phyloP scores from a whole-genome alignment of 2,329 filamentous ascomycete species.

The Penicillium decumbens region DNA sequence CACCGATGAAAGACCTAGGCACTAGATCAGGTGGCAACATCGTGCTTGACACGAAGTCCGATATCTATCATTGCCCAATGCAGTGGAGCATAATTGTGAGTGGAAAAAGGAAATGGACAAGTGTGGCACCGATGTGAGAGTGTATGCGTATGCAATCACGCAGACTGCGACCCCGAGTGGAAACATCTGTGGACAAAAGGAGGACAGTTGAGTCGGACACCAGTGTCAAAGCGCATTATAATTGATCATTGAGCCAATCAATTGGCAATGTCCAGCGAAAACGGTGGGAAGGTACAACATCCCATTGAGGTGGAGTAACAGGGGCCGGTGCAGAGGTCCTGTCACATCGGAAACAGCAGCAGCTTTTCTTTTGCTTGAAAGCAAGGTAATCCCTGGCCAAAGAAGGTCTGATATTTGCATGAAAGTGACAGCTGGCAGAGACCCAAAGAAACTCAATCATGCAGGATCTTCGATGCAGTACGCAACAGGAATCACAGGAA shows the following conservation, averaged over 20 bases:
- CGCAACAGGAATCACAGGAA: conserved; percentile 24
- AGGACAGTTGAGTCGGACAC: conserved; percentile 11
- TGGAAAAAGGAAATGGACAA: conserved; percentile 4
- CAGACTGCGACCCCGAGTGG: conserved; percentile 16
- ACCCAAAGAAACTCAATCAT: conserved; percentile 26
- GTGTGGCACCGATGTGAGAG: conserved; percentile 8
- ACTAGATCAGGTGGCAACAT: conserved; percentile 23
- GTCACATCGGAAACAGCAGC: conserved; percentile 21
- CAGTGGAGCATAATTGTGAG: conserved; percentile 11
- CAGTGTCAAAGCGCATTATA: conserved; percentile 17
- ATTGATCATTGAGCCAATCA: conserved; percentile 19
- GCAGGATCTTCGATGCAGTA: conserved; percentile 33
- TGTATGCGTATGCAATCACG: conserved; percentile 23
- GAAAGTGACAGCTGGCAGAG: conserved; percentile 36
- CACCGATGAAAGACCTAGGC: conserved; percentile 9
- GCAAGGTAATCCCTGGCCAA: conserved; percentile 25
- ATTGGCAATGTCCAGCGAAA: conserved; percentile 6
- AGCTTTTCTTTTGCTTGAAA: conserved; percentile 18
- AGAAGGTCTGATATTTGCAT: conserved; percentile 27
- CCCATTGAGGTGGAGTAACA: conserved; percentile 16
- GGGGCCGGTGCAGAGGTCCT: conserved; percentile 13
- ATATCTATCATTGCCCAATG: conserved; percentile 15
- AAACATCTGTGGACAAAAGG: conserved; percentile 5
- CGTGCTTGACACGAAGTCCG: conserved; percentile 17
- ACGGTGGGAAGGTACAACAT: conserved; percentile 9